Conservation (phyloP, 495 filamentous ascomycete species). For the Penicillium salamii region DNA sequence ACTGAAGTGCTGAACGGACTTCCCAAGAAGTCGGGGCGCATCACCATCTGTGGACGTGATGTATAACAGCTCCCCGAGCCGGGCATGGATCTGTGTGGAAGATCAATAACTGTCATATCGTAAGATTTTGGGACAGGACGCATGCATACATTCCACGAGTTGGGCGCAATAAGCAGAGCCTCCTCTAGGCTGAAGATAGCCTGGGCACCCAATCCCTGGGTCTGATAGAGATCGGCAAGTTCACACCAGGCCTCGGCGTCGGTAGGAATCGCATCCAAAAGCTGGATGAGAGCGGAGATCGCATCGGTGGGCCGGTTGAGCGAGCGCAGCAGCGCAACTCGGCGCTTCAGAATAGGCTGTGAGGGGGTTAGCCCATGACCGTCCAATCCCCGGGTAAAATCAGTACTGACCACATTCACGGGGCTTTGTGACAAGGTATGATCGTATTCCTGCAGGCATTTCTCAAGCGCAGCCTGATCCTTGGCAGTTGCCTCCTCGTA, state of each 20-base stretch:
- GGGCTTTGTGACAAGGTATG: constrained; percentile 67
- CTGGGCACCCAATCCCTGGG: constrained; percentile 71
- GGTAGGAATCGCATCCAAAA: constrained; percentile 81
- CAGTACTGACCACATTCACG: constrained; percentile 69
- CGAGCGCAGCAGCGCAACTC: constrained; percentile 73
- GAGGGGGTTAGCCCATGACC: not conserved
- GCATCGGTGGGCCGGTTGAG: constrained; percentile 68
- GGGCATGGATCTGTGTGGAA: constrained; percentile 70
- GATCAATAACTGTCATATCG: not conserved
- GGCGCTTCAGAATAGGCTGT: constrained; percentile 83
- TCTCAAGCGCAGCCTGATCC: constrained; percentile 58
- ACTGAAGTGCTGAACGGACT: constrained; percentile 78
- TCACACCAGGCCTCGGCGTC: constrained; percentile 96
- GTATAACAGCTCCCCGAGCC: constrained; percentile 78
- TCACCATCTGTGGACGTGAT: constrained; percentile 54
- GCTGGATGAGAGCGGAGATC: constrained; percentile 64
- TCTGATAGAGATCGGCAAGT: constrained; percentile 78
- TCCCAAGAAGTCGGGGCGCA: constrained; percentile 53
- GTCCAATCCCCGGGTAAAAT: not conserved
- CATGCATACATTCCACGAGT: constrained; percentile 84
- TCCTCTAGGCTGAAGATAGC: constrained; percentile 90
- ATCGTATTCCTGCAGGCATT: constrained; percentile 73
- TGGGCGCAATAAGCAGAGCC: constrained; percentile 80
- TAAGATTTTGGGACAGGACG: not conserved
- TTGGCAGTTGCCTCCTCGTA: constrained; percentile 81